Percentiles rank a stretch among this genome's conserved stretches.
phyloP scores from a whole-genome alignment of 2,329 filamentous ascomycete genomes.

The Monosporascus ibericus region DNA sequence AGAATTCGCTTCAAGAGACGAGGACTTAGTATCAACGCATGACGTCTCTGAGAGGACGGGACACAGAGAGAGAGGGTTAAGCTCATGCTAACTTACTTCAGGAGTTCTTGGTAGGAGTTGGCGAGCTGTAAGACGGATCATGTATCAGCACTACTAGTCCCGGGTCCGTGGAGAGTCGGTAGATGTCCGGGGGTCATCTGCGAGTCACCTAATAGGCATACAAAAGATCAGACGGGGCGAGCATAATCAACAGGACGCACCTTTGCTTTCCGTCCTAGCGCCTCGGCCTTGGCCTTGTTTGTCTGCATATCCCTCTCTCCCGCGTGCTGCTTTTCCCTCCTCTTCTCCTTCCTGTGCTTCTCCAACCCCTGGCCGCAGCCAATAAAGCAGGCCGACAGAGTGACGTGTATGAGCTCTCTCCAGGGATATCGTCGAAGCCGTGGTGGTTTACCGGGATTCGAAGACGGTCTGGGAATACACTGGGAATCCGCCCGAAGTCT shows the following conservation, averaged over 20 bases:
- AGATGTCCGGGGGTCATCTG: neutral
- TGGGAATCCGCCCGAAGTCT: slow-evolving; percentile 4
- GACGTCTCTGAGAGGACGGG: slow-evolving; percentile 1
- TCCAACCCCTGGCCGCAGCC: slow-evolving; percentile 14
- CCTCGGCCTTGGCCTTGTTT: slow-evolving; percentile 40
- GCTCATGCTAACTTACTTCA: slow-evolving; percentile 61
- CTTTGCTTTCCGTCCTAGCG: slow-evolving; percentile 33
- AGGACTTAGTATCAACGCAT: slow-evolving; percentile 4
- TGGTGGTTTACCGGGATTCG: neutral
- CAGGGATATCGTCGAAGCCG: slow-evolving; percentile 1
- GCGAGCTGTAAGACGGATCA: slow-evolving; percentile 62
- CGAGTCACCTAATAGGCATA: neutral
- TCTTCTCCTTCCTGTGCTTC: neutral
- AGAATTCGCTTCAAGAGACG: slow-evolving; percentile 69
- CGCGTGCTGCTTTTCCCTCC: slow-evolving; percentile 6
- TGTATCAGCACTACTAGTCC: neutral
- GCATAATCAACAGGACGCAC: slow-evolving; percentile 10
- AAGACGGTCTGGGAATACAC: neutral
- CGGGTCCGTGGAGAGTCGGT: neutral
- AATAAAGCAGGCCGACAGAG: slow-evolving; percentile 5
- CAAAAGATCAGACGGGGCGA: neutral
- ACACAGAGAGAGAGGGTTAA: neutral
- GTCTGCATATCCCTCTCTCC: slow-evolving; percentile 28
- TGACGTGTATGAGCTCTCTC: neutral
- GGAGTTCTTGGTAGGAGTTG: slow-evolving; percentile 90